Evolutionary conservation across 148 eudicot genomes (phyloP), one percentile per base, ranked within the genome.

Genomic region (Diospyros kaki): DNA sequence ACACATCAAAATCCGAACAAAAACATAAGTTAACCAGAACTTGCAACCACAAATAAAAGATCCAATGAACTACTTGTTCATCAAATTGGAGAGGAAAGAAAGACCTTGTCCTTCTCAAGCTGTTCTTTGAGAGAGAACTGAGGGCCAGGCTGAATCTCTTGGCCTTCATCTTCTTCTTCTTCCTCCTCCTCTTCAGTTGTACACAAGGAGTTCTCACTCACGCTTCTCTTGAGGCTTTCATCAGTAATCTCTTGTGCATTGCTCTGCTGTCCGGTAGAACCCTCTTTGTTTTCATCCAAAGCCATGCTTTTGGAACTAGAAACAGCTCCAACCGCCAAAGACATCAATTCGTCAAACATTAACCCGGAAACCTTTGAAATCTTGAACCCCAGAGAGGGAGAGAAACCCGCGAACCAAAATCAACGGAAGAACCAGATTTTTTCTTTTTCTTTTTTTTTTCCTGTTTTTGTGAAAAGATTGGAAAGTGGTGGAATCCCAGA

Each of bases 81-180:
- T 64, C 6, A 64, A 3, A 41, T 64, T 41, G 68, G 14, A 18
- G 11, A 56, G 46, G 46, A 58, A 72, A 44, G 41, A 58, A 55
- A 0, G 28, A 93, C 97, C 95, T 93, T 93, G 62, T 93, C 97
- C 71, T 89, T 90, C 71, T 93, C 97, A 67, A 89, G 83, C 64
- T 87, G 93, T 62, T 90, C 91, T 77, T 87, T 93, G 69, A 93
- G 81, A 44, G 82, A 86, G 46, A 52, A 75, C 71, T 88, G 90
- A 74, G 97, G 95, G 58, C 97, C 97, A 79, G 90, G 75, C 54
- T 83, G 83, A 78, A 93, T 78, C 18, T 78, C 78, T 1, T 46
- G 42, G 5, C 79, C 80, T 1, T 78, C 85, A 44, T 80, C 80
- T 59, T 84, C 89, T 9, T 90, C 97, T 11, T 87, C 95, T 17